Base-by-base conservation (phyloP, 257 asterid species). In the Gentiana macrophylla region DNA sequence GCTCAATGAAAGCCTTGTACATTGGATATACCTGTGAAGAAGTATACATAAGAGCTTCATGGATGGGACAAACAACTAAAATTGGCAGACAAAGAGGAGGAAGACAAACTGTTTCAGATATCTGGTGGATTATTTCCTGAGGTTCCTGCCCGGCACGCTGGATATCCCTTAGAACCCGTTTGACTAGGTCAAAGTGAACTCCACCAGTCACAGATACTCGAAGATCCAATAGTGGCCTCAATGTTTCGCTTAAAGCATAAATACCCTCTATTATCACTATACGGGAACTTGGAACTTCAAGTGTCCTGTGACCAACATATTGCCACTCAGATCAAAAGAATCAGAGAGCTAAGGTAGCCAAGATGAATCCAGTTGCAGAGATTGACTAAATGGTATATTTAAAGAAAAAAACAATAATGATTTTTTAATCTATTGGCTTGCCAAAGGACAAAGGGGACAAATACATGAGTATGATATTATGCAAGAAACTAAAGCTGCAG, bases 71-170 rank as follows among this genome's bases (percentile, higher is more conserved):
- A 12, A 34, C 37, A 72, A 37, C 54, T 53, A 51, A 60, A 37
- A 37, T 32, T 34, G 5, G 57, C 34, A 49, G 54, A 46, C 50
- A 65, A 55, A 55, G 62, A 37, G 58, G 44, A 49, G 66, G 51
- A 64, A 75, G 63, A 78, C 83, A 52, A 61, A 91, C 97, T 70
- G 98, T 91, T 77, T 91, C 98, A 59, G 98, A 91, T 70, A 91
- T 91, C 67, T 91, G 98, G 61, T 91, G 97, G 63, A 92, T 92
- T 67, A 92, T 92, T 81, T 92, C 97, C 68, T 89, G 92, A 4
- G 98, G 98, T 72, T 84, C 93, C 76, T 92, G 98, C 48, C 92
- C 97, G 51, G 90, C 98, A 61, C 97, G 88, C 60, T 88, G 95
- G 69, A 92, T 92, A 76, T 88, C 97, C 66, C 98, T 79, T 64